A percentile compares a stretch with the other conserved stretches of the same genome.
Conservation (phyloP, 108 stramenopile species). For the Halocafeteria seosinensis region DNA sequence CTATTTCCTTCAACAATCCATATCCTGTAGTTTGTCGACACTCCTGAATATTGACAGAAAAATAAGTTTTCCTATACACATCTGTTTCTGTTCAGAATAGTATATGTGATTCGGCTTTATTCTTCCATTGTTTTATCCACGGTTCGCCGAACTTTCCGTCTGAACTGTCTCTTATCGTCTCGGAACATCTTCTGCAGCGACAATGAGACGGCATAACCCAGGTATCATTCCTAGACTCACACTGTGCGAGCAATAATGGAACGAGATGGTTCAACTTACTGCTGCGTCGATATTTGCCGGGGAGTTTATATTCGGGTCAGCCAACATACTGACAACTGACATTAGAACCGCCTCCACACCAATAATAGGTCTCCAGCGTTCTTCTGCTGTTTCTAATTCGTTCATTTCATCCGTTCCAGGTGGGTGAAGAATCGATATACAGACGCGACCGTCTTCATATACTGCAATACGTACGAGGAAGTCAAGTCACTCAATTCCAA, state of each 20-base stretch:
- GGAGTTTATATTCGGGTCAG: constrained; percentile 88
- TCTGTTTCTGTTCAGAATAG: too few species aligned
- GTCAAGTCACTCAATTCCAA: too few species aligned
- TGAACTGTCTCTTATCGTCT: constrained; percentile 69
- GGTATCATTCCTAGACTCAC: not conserved
- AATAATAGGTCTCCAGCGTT: constrained; percentile 93
- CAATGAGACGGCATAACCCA: not conserved
- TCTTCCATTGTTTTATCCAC: not conserved
- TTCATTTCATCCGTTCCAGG: constrained; percentile 87
- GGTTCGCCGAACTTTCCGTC: constrained; percentile 52
- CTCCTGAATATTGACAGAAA: too few species aligned
- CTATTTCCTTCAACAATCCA: too few species aligned
- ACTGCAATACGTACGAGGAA: constrained; percentile 28
- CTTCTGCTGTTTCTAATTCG: constrained; percentile 76
- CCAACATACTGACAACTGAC: constrained; percentile 73
- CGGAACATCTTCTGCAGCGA: constrained; percentile 80
- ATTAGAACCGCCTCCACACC: constrained; percentile 85
- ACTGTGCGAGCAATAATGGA: too few species aligned
- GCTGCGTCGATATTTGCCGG: constrained; percentile 97
- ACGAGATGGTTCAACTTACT: too few species aligned
- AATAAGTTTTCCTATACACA: too few species aligned
- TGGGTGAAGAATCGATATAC: constrained; percentile 95
- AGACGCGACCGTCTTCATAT: constrained; percentile 52
- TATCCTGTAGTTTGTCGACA: too few species aligned
- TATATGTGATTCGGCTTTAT: too few species aligned